Conservation (phyloP, 257 asterid genomes). For the Plantago major region DNA sequence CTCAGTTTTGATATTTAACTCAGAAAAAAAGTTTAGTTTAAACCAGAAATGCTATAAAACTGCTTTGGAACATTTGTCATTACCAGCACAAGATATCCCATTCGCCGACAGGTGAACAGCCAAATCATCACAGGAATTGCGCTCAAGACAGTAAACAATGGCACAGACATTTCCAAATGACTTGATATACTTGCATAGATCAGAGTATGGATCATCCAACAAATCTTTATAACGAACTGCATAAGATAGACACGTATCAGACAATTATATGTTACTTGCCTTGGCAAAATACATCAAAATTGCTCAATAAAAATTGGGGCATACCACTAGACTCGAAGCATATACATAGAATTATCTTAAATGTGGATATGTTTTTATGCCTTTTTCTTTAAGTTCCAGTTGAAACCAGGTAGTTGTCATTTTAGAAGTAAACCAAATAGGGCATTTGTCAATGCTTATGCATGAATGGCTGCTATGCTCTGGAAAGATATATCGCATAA, state of each 20-base stretch:
- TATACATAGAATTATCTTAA: no score
- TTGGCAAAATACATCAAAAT: not conserved
- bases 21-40: constrained; percentile 12
- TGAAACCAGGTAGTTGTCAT: not conserved
- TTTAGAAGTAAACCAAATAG: not conserved
- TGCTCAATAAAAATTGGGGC: constrained; percentile 4
- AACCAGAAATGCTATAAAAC: constrained; percentile 11
- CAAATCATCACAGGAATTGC: constrained; percentile 78
- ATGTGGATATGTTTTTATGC: no score
- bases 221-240: constrained; percentile 97
- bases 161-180: constrained; percentile 78
- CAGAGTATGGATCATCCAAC: constrained; percentile 72
- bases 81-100: constrained; percentile 92
- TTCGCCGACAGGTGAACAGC: constrained; percentile 60
- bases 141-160: constrained; percentile 93
- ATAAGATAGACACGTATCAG: constrained; percentile 21
- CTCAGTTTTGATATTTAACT: no score
- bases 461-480: constrained; percentile 6
- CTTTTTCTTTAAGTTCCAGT: no score
- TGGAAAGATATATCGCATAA: constrained; percentile 1
- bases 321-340: not conserved
- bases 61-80: not conserved
- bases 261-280: not conserved
- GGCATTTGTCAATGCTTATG: constrained; percentile 1
- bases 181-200: constrained; percentile 74